These are phyloP conservation scores for Osmozyma mogii DNA, from an alignment of 805 yeast genomes.

Conservation along the genomic window DNA sequence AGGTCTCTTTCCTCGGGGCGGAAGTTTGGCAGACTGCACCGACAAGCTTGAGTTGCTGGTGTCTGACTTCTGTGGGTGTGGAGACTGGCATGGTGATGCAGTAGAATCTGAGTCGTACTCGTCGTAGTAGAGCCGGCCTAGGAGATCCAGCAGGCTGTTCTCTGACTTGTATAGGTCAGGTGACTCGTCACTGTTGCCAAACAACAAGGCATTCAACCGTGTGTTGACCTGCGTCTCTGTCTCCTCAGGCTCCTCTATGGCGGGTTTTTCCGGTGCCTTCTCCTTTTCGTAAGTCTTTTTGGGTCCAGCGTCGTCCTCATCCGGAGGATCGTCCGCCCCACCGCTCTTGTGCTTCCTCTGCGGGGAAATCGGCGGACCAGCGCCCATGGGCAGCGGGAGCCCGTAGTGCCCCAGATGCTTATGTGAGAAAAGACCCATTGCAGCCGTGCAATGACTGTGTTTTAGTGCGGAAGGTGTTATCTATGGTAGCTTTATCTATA, in stretches of 20 bases:
- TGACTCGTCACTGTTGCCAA: constrained; percentile 30
- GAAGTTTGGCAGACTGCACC: constrained; percentile 1
- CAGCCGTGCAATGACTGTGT: background rate
- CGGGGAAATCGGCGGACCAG: constrained; percentile 3
- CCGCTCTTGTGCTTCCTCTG: constrained; percentile 1
- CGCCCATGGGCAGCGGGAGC: background rate
- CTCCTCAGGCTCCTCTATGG: constrained; percentile 6
- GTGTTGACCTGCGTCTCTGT: constrained; percentile 30
- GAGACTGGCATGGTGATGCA: constrained; percentile 7
- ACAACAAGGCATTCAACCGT: constrained; percentile 29
- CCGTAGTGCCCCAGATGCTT: constrained; percentile 1
- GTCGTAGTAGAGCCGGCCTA: constrained; percentile 36
- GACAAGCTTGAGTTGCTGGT: constrained; percentile 6
- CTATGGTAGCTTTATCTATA: background rate
- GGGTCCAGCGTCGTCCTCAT: constrained; percentile 2
- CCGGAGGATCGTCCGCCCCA: constrained; percentile 3
- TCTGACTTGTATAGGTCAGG: constrained; percentile 30
- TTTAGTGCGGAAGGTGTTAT: background rate
- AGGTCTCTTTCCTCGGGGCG: constrained; percentile 2
- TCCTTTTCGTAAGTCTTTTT: constrained; percentile 12
- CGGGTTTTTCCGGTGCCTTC: constrained; percentile 5
- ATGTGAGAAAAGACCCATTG: constrained; percentile 4
- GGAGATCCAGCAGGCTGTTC: constrained; percentile 30
- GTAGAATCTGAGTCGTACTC: constrained; percentile 30
- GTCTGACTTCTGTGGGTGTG: constrained; percentile 6